Evolutionary conservation across 257 asterid species (phyloP).

Genomic region (Solanum medicagineum): DNA sequence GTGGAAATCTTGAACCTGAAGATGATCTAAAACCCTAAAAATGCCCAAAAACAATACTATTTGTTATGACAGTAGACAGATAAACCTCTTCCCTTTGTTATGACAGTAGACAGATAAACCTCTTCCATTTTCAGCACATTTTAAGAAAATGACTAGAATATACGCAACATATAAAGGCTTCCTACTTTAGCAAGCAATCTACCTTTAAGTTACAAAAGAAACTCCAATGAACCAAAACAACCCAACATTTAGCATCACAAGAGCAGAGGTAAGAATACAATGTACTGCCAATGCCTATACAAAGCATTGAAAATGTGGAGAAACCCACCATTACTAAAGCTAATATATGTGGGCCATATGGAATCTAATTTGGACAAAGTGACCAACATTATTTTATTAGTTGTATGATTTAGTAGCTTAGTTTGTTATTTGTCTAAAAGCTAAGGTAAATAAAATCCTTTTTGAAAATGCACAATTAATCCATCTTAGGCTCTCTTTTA

Average conservation of each 20-base stretch:
- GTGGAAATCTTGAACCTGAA: background rate
- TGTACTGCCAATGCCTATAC: background rate
- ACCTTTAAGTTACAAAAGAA: background rate
- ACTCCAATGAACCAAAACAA: background rate
- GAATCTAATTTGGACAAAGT: background rate
- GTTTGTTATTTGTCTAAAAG: background rate
- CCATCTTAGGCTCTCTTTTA: background rate
- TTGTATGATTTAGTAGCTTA: background rate
- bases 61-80: background rate
- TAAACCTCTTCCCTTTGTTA: background rate
- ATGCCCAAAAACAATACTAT: background rate
- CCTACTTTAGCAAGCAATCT: background rate
- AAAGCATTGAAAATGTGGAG: background rate
- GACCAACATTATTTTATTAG: background rate
- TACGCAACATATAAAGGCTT: background rate
- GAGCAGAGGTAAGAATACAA: background rate
- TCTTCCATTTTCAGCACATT: background rate
- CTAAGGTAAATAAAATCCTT: background rate
- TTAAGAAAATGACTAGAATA: background rate
- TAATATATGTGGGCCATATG: background rate
- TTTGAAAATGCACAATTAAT: background rate
- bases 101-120: no score
- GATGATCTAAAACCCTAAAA: background rate
- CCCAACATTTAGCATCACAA: background rate
- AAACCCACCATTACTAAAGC: background rate